These are phyloP conservation scores for Samsoniella hepiali DNA, from an alignment of 2,329 filamentous ascomycete species.

Conservation along the genomic window DNA sequence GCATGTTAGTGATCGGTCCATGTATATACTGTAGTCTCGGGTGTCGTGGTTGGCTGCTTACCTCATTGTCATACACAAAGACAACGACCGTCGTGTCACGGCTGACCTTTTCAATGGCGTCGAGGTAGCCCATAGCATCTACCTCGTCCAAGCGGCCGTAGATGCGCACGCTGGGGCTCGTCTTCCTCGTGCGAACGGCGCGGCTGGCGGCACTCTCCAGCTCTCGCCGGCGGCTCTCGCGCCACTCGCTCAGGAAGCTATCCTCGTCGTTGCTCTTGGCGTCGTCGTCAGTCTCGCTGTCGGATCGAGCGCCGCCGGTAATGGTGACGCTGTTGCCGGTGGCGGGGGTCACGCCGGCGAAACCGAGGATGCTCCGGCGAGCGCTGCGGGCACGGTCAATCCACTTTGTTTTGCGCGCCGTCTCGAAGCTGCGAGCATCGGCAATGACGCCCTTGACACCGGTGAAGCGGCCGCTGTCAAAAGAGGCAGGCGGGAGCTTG, in stretches of 20 bases:
- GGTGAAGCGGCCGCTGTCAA: slow-evolving; percentile 68
- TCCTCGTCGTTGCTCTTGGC: slow-evolving; percentile 63
- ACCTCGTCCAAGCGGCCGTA: slow-evolving; percentile 81
- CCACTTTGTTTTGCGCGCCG: slow-evolving; percentile 58
- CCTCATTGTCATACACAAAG: slow-evolving; percentile 85
- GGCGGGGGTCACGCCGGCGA: slow-evolving; percentile 31
- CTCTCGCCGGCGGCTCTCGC: slow-evolving; percentile 74
- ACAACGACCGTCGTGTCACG: slow-evolving; percentile 83
- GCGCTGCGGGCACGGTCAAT: slow-evolving; percentile 50
- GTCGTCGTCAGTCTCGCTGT: slow-evolving; percentile 48
- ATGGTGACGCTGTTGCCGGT: slow-evolving; percentile 30
- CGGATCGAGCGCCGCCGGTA: slow-evolving; percentile 33
- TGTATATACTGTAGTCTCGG: not conserved
- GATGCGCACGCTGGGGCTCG: slow-evolving; percentile 71
- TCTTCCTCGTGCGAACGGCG: slow-evolving; percentile 60
- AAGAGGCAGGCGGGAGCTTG: slow-evolving; percentile 59
- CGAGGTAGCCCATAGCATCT: slow-evolving; percentile 88
- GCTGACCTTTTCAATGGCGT: slow-evolving; percentile 87
- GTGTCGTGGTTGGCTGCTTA: slow-evolving; percentile 43
- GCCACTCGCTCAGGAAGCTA: slow-evolving; percentile 79
- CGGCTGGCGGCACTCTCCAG: slow-evolving; percentile 60
- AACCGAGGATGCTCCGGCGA: slow-evolving; percentile 54
- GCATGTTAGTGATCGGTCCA: not conserved
- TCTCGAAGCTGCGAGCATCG: slow-evolving; percentile 74
- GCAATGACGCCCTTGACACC: slow-evolving; percentile 86